Evolutionary conservation across 805 yeast species (phyloP).

Genomic region (Starmerella scarabaei): DNA sequence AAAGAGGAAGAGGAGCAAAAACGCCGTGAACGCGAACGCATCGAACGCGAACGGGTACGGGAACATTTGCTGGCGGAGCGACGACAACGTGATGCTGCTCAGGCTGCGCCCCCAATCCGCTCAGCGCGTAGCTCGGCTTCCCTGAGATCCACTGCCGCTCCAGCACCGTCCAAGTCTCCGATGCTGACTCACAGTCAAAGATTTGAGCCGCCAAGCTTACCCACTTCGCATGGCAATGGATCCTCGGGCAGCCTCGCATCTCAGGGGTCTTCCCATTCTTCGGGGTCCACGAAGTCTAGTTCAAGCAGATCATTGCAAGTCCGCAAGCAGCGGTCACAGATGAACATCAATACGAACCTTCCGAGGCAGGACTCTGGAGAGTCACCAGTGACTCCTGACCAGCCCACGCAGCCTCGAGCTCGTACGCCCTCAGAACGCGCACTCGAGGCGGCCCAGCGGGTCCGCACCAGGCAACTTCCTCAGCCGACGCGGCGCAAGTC

Average conservation of each 20-base stretch:
- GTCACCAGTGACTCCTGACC: constrained; percentile 9
- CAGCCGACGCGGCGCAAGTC: constrained; percentile 1
- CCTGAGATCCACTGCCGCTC: too few relatives aligned
- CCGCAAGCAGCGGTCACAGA: background rate
- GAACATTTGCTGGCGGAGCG: background rate
- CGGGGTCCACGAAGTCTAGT: background rate
- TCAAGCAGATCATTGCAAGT: background rate
- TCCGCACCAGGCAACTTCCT: constrained; percentile 3
- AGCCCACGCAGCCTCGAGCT: constrained; percentile 4
- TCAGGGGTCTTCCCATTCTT: background rate
- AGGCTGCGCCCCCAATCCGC: too few relatives aligned
- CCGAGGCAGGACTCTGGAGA: background rate
- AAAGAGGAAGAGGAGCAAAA: background rate
- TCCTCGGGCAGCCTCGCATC: background rate
- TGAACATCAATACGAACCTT: background rate
- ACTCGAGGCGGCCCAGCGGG: constrained; percentile 14
- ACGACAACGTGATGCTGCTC: background rate
- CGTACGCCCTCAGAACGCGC: constrained; percentile 16
- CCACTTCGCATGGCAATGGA: background rate
- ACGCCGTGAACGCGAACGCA: background rate
- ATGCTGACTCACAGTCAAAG: background rate
- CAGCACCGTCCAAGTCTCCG: background rate
- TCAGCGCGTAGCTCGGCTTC: too few relatives aligned
- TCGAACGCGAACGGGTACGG: background rate
- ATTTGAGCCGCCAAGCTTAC: background rate